Percentiles rank a stretch among this genome's conserved stretches.
phyloP scores from a whole-genome alignment of 805 yeast species.

The fission yeast (Schizosaccharomyces pombe) region DNA sequence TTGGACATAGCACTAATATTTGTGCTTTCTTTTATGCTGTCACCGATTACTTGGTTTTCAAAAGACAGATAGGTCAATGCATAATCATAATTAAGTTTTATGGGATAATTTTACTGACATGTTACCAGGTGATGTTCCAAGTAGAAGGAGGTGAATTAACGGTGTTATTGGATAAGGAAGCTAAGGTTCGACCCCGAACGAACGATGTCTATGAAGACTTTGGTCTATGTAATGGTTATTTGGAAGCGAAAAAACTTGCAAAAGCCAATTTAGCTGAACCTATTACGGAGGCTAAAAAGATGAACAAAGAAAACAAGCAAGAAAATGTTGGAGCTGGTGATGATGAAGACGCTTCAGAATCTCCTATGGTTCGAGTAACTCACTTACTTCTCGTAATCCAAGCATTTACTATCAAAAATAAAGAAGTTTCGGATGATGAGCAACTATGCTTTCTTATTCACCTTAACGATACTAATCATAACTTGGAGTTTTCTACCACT shows the following conservation, averaged over 20 bases:
- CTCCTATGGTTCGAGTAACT: background rate
- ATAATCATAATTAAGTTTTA: no score
- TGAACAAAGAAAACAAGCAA: conserved; percentile 16
- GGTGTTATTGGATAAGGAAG: conserved; percentile 17
- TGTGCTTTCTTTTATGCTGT: no score
- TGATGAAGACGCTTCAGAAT: background rate
- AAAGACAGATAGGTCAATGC: background rate
- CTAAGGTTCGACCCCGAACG: conserved; percentile 9
- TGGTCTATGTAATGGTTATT: conserved; percentile 48
- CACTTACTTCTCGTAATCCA: background rate
- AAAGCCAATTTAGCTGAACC: conserved; percentile 65
- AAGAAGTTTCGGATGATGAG: conserved; percentile 10
- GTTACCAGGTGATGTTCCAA: conserved; percentile 29
- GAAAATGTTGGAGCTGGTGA: background rate
- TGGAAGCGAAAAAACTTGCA: conserved; percentile 73
- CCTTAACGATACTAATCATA: conserved; percentile 56
- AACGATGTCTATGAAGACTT: conserved; percentile 23
- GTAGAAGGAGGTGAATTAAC: conserved; percentile 47
- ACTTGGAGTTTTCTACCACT: conserved; percentile 44
- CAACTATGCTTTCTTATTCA: conserved; percentile 50
- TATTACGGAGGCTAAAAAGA: conserved; percentile 17
- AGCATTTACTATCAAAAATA: background rate
- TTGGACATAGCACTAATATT: no score
- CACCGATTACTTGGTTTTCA: background rate
- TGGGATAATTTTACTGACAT: background rate